Conservation (phyloP, 495 filamentous ascomycete genomes). For the Neohortaea acidophila region DNA sequence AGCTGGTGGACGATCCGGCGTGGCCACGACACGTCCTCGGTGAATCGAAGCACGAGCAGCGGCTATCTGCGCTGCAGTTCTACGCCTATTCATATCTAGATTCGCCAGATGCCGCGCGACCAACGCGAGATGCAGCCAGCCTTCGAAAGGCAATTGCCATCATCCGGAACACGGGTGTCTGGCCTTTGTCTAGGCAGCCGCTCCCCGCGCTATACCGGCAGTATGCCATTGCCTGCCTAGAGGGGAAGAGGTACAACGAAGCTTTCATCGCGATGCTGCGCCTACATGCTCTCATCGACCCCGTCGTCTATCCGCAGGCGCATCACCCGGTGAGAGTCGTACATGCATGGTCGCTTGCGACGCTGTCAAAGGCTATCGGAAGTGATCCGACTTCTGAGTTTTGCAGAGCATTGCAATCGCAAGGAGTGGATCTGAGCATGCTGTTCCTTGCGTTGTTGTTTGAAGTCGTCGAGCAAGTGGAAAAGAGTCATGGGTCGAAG, state of each 20-base stretch:
- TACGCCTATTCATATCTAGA: conserved; percentile 7
- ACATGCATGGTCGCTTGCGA: conserved; percentile 25
- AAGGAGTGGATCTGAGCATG: conserved; percentile 18
- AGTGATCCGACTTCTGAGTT: conserved; percentile 6
- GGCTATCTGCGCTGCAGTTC: conserved; percentile 5
- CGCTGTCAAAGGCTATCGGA: conserved; percentile 20
- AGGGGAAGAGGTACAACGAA: conserved; percentile 1
- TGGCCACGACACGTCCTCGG: conserved; percentile 4
- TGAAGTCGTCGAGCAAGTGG: conserved; percentile 18
- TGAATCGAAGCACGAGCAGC: not conserved
- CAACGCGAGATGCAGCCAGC: conserved; percentile 2
- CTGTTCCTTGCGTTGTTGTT: conserved; percentile 22
- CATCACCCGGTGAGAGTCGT: conserved; percentile 26
- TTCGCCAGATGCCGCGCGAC: conserved; percentile 12
- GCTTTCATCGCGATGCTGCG: conserved; percentile 3
- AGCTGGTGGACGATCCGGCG: not conserved
- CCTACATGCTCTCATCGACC: conserved; percentile 21
- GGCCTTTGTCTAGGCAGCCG: conserved; percentile 19
- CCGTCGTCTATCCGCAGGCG: conserved; percentile 21
- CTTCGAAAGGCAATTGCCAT: conserved; percentile 1
- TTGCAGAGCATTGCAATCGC: conserved; percentile 7
- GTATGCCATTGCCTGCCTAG: conserved; percentile 17
- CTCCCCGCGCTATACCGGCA: conserved; percentile 20
- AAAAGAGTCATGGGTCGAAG: conserved; percentile 23
- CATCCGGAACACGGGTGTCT: conserved; percentile 10